Base-by-base conservation (phyloP, 1,284 basidiomycete genomes). In the Moesziomyces antarcticus region DNA sequence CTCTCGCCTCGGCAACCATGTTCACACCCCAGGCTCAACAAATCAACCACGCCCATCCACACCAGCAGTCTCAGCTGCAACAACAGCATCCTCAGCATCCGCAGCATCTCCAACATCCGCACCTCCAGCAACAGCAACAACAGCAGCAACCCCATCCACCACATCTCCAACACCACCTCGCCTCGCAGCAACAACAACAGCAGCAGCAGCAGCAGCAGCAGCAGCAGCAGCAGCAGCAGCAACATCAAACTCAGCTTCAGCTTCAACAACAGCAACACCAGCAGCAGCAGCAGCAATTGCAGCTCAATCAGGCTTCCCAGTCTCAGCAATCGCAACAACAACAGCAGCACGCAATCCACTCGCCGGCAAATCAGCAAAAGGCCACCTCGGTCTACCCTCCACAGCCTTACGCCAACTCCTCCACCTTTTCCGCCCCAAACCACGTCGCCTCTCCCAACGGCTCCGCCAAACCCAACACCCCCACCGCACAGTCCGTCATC, bases 371-470 rank as follows among this genome's bases (percentile, higher is more conserved):
- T 16, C 64, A 48, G 30, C 45, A 47, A 50, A 63, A 62, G 40
- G 65, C 57, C 13, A 37, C 35, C 22, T 68, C 69, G 6, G 55
- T 69, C 25, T 77, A 77, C 40, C 73, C 75, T 47, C 75, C 73
- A 9, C 75, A 77, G 57, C 75, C 75, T 5, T 77, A 77, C 59
- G 75, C 62, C 27, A 64, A 68, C 27, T 51, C 71, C 13, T 41
- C 60, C n/a, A 54, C 59, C 22, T 68, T 75, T 37, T 55, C 66
- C 20, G 50, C 47, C 30, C 46, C 58, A 11, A 61, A 48, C 46
- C 72, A 71, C 56, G 60, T 73, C 16, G 72, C 72, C n/a, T 75
- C 72, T 16, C 65, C 67, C 30, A 66, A 58, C 50, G 57, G 51
- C 57, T 43, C 60, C 13, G 71, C 50, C 50, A 77, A 70, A 53